Evolutionary conservation across 2,329 filamentous ascomycete species (phyloP), one percentile per base, ranked within the genome.

Genomic region (Cadophora malorum): DNA sequence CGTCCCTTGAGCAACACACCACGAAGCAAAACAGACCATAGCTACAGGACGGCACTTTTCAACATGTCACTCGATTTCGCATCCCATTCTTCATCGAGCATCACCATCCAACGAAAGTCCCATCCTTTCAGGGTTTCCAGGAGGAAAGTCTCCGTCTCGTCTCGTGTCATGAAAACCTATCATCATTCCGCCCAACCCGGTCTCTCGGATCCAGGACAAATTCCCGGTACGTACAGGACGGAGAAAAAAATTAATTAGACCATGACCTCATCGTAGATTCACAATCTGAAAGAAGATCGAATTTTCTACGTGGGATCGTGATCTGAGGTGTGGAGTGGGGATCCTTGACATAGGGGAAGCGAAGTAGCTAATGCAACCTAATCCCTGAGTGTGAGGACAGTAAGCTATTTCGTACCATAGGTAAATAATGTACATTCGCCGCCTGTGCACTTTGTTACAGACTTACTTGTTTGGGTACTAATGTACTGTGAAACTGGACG

Each of bases 241-340:
- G 28, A 28, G 45, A 10, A 21, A 31, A 55, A 55, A 33, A 55
- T 2, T 14, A n/a, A 4, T n/a, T 14, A 33, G 14, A n/a, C 52
- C 28, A 55, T 55, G 52, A 55, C 52, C 52, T 55, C 52, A 55
- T 33, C 52, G 45, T 21, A 21, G 45, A 49, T 49, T 49, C 52
- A 55, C 52, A 55, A 31, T 33, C 16, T 25, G 23, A 55, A n/a
- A 55, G 52, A 55, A 55, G 52, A 55, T 55, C 52, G 52, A 31
- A 33, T 55, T 55, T n/a, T 28, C 25, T 31, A 8, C 52, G 52
- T 19, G 52, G 52, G 28, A 62, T 45, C 33, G 33, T 14, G 56
- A 60, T 60, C n/a, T 45, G 41, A 31, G 19, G 10, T 50, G 41
- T 10, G 25, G 38, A 47, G 35, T 45, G 35, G 38, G 21, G 38